Conservation (phyloP, 306 rosid genomes). For the Inga oerstediana region DNA sequence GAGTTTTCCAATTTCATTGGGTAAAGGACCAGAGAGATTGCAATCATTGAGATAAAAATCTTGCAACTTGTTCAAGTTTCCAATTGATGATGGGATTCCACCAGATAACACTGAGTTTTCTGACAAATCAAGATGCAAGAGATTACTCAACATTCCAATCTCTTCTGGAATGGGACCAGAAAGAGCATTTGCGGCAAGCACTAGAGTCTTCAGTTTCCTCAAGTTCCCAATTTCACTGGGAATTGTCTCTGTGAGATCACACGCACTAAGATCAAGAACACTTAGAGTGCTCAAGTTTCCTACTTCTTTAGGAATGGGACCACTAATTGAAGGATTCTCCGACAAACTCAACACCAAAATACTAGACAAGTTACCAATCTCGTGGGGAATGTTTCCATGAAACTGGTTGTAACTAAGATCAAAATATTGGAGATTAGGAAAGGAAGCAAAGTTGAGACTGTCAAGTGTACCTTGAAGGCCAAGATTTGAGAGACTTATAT, state of each 20-base stretch:
- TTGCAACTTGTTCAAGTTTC: conserved; percentile 12
- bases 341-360: background rate
- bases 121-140: background rate
- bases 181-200: background rate
- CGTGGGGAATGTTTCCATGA: background rate
- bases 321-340: background rate
- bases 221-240: background rate
- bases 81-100: conserved; percentile 33
- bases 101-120: background rate
- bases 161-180: background rate
- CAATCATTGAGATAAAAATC: background rate
- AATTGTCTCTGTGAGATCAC: background rate
- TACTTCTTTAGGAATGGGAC: background rate
- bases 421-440: background rate
- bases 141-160: background rate
- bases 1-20: background rate
- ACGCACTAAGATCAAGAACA: background rate
- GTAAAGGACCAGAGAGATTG: background rate
- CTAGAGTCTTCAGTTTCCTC: background rate
- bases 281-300: background rate
- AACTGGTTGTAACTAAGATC: background rate
- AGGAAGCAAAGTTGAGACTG: background rate
- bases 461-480: background rate
- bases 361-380: background rate
- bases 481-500: background rate